phyloP scores from a whole-genome alignment of 306 rosid species.

The Inga leiocalycina region DNA sequence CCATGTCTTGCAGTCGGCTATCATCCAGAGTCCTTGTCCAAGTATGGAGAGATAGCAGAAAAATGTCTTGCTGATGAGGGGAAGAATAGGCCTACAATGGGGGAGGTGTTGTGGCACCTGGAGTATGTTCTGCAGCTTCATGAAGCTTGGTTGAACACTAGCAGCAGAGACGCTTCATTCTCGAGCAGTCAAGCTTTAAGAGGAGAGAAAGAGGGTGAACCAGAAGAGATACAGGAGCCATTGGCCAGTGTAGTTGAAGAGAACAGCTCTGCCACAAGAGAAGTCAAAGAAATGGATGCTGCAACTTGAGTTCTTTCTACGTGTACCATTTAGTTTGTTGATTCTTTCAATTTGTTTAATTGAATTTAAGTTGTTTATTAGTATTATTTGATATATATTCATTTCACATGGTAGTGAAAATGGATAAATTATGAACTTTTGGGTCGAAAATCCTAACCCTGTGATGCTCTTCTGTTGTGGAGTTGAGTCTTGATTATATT shows the following conservation, averaged over 20 bases:
- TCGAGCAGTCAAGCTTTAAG: constrained; percentile 46
- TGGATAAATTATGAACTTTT: constrained; percentile 20
- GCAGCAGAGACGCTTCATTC: constrained; percentile 49
- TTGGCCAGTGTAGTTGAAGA: constrained; percentile 39
- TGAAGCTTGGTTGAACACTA: constrained; percentile 74
- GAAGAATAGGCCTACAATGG: constrained; percentile 88
- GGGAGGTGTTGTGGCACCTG: constrained; percentile 93
- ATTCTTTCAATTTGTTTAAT: constrained; percentile 70
- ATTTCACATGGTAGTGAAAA: constrained; percentile 41
- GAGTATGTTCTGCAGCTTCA: constrained; percentile 87
- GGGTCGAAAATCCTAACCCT: constrained; percentile 16
- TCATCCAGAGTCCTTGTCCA: constrained; percentile 71
- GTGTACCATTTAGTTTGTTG: constrained; percentile 36
- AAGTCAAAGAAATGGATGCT: constrained; percentile 31
- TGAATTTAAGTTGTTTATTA: constrained; percentile 33
- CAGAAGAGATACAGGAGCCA: constrained; percentile 37
- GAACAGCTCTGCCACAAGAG: constrained; percentile 37
- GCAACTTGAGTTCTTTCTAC: constrained; percentile 37
- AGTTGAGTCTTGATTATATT: constrained; percentile 27
- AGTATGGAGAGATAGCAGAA: constrained; percentile 86
- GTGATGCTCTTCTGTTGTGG: constrained; percentile 30
- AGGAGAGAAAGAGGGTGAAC: constrained; percentile 39
- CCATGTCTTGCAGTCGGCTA: constrained; percentile 55
- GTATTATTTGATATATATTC: constrained; percentile 37
- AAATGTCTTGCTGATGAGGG: constrained; percentile 95